Evolutionary conservation across 768 basidiomycete species (phyloP), one percentile per base, ranked within the genome.

Genomic region (Serpula lacrymans): DNA sequence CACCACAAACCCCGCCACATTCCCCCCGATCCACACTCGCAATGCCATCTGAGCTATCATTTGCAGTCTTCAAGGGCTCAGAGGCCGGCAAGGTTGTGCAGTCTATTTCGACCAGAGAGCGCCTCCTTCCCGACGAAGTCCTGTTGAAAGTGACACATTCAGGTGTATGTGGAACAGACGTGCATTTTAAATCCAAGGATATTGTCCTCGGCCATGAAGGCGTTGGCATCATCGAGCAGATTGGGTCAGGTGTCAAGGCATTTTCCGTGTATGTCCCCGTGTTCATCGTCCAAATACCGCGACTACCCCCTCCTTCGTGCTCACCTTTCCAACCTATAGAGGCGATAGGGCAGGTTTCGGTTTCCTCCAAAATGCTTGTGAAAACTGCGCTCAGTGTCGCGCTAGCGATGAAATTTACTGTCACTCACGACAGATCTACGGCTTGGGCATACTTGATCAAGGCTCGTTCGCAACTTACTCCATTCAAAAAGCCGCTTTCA

Each of bases 201-300:
- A 64, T 64, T 47, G 66, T 67, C 9, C 62, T 69, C 25, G 64
- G 69, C 5, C 68, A 69, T 33, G 68, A 69, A 49, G 69, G 68
- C 6, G 41, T 65, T 1, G 68, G 59, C 4, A 10, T 64, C 18
- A 58, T 69, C 22, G 46, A 67, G 26, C 39, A 55, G 23, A 45
- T 68, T 33, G 67, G 68, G 1, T 22, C 42, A 2, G 38, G 43
- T 13, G 69, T 69, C 18, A 14, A 45, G 31, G 16, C 36, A 7
- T 70, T 70, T 57, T 62, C 63, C 49, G 47, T 53, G 49, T 63
- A 55, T 12, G 65, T 53, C 20, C 36, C 29, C 14, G 43, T 48
- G 36, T 34, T 39, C 24, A 34, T 47, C 24, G 35, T 18, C 6
- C 22, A 1, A 17, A 24, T 6, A 7, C 9, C 6, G 10, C 16